These are phyloP conservation scores for Penicillium psychrosexuale DNA, from an alignment of 2,329 filamentous ascomycete genomes.

Conservation along the genomic window DNA sequence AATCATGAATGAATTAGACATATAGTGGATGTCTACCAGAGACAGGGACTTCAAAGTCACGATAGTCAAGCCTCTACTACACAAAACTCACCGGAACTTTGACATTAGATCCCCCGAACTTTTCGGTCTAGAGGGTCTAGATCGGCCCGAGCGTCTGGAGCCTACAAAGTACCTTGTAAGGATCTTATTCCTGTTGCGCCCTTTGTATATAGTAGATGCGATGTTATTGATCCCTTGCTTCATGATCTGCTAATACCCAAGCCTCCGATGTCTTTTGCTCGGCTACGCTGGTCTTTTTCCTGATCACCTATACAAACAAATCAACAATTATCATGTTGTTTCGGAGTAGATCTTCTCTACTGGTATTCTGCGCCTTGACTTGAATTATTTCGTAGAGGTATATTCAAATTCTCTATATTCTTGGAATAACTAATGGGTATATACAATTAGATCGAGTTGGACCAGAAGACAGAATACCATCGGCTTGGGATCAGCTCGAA, in stretches of 20 bases:
- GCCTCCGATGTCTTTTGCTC: background rate
- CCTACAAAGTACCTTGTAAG: background rate
- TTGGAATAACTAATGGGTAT: background rate
- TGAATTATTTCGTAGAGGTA: background rate
- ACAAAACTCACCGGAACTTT: background rate
- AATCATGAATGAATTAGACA: background rate
- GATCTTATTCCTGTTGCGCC: background rate
- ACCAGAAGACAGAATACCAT: background rate
- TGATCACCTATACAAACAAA: background rate
- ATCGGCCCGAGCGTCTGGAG: conserved; percentile 2
- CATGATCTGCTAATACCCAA: background rate
- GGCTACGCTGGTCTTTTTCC: background rate
- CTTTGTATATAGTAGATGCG: background rate
- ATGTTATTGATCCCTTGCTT: background rate
- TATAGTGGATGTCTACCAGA: background rate
- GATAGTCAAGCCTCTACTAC: background rate
- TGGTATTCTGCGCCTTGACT: background rate
- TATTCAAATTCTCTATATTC: background rate
- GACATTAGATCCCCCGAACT: background rate
- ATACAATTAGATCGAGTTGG: background rate
- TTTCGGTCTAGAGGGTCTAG: conserved; percentile 3
- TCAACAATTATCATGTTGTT: background rate
- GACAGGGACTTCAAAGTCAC: background rate
- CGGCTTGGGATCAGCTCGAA: background rate
- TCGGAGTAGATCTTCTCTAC: background rate